phyloP scores from a whole-genome alignment of 2,329 filamentous ascomycete species.

The Penicillium sp. region DNA sequence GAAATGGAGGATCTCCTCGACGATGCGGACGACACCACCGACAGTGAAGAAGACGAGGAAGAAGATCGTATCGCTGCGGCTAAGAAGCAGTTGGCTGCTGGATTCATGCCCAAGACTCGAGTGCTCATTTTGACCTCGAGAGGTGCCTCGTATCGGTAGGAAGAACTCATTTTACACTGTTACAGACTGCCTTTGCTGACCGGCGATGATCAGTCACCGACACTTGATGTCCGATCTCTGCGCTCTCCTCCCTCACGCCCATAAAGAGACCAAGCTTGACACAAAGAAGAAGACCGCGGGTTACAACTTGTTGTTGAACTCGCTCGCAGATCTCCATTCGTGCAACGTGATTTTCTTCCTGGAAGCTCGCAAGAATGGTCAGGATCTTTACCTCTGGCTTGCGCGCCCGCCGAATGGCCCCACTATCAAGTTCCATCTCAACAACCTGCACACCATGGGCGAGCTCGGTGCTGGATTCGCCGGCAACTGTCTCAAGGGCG shows the following conservation, averaged over 20 bases:
- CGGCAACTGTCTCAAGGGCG: slow-evolving; percentile 93
- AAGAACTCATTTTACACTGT: slow-evolving; percentile 14
- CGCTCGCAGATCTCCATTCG: slow-evolving; percentile 73
- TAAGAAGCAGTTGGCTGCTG: slow-evolving; percentile 33
- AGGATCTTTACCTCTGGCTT: slow-evolving; percentile 93
- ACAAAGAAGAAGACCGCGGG: slow-evolving; percentile 68
- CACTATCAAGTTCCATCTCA: slow-evolving; percentile 54
- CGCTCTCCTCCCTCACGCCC: slow-evolving; percentile 80
- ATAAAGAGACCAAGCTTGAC: slow-evolving; percentile 95
- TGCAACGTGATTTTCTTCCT: slow-evolving; percentile 95
- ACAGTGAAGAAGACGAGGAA: slow-evolving; percentile 37
- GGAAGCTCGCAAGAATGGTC: slow-evolving; percentile 79
- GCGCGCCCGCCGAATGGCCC: slow-evolving; percentile 83
- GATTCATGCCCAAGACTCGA: slow-evolving; percentile 49
- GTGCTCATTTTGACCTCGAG: slow-evolving; percentile 88
- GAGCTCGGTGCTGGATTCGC: slow-evolving; percentile 79
- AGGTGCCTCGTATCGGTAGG: slow-evolving; percentile 81
- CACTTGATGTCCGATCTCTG: slow-evolving; percentile 88
- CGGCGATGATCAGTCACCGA: slow-evolving; percentile 62
- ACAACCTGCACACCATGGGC: slow-evolving; percentile 84
- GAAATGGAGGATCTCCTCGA: slow-evolving; percentile 36
- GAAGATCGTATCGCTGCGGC: slow-evolving; percentile 24
- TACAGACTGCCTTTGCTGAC: slow-evolving; percentile 7
- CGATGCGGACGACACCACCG: slow-evolving; percentile 37
- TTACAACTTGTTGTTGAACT: slow-evolving; percentile 71